Evolutionary conservation across 768 basidiomycete genomes (phyloP).

Genomic region (Trametes meyenii): DNA sequence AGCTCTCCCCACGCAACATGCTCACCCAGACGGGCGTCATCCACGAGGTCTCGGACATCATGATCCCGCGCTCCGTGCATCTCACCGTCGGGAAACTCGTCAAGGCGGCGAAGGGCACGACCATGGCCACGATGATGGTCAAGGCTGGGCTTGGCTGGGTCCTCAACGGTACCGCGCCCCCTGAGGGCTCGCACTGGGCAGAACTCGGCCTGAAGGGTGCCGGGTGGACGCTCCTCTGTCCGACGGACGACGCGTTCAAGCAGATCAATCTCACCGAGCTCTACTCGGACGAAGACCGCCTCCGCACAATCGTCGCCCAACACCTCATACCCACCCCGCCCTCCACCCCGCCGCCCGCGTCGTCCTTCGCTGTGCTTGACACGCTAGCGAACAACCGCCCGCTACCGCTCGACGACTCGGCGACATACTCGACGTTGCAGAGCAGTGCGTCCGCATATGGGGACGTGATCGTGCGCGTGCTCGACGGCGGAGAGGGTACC

Average conservation of each 20-base stretch:
- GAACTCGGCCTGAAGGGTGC: slow-evolving; percentile 47
- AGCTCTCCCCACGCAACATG: slow-evolving; percentile 60
- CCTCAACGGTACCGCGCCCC: slow-evolving; percentile 80
- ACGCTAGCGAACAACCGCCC: slow-evolving; percentile 71
- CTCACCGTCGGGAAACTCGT: slow-evolving; percentile 89
- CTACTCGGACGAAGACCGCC: slow-evolving; percentile 54
- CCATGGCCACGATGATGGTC: slow-evolving; percentile 82
- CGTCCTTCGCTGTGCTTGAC: slow-evolving; percentile 28
- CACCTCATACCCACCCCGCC: slow-evolving; percentile 65
- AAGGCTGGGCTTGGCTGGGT: slow-evolving; percentile 92
- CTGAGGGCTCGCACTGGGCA: slow-evolving; percentile 69
- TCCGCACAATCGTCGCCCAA: slow-evolving; percentile 69
- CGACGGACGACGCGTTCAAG: slow-evolving; percentile 92
- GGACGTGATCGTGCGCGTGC: slow-evolving; percentile 76
- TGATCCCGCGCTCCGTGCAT: slow-evolving; percentile 86
- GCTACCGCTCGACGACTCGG: slow-evolving; percentile 66
- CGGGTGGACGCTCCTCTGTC: slow-evolving; percentile 90
- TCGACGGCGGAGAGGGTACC: slow-evolving; percentile 45
- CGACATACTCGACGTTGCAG: slow-evolving; percentile 78
- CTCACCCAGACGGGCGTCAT: slow-evolving; percentile 90
- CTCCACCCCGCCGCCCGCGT: slow-evolving; percentile 30
- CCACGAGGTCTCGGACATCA: slow-evolving; percentile 82
- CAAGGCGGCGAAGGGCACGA: slow-evolving; percentile 84
- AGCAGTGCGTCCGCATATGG: slow-evolving; percentile 65
- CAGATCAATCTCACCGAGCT: slow-evolving; percentile 77